Percentiles rank a stretch among this genome's conserved stretches.
These are phyloP conservation scores for Dryas integrifolia DNA, from an alignment of 331 rosid genomes.

Conservation along the genomic window DNA sequence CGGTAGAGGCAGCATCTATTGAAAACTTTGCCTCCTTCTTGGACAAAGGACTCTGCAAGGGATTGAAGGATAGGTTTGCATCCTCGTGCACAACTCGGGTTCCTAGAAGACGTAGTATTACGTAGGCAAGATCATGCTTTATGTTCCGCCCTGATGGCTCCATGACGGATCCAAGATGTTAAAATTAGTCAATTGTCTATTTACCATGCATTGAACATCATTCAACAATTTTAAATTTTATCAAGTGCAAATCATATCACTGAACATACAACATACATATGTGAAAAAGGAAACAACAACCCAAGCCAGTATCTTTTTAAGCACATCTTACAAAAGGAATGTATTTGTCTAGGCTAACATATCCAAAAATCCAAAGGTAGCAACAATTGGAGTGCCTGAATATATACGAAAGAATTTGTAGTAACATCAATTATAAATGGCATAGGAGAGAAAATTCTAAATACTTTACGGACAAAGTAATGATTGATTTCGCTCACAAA, in stretches of 20 bases:
- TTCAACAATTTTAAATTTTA: not conserved
- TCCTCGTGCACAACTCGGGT: conserved; percentile 86
- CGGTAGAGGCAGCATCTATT: conserved; percentile 56
- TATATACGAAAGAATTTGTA: not conserved
- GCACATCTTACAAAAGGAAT: not conserved
- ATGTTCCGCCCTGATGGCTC: conserved; percentile 73
- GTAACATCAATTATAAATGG: not conserved
- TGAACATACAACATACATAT: not conserved
- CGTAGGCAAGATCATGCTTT: conserved; percentile 66
- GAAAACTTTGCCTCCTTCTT: conserved; percentile 64
- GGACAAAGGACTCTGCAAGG: conserved; percentile 32
- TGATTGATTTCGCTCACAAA: not conserved
- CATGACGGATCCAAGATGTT: conserved; percentile 45
- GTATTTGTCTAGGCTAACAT: not conserved
- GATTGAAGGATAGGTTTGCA: conserved; percentile 36
- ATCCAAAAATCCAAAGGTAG: not conserved
- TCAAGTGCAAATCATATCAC: not conserved
- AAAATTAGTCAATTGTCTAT: not conserved
- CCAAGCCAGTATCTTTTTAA: not conserved
- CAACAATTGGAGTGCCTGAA: not conserved
- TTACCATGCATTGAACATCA: not conserved
- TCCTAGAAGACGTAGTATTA: conserved; percentile 81
- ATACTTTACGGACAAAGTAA: not conserved
- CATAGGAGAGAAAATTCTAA: not conserved
- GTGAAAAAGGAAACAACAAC: not conserved